Base-by-base conservation (phyloP, 2,329 filamentous ascomycete species). In the Scedosporium aurantiacum region DNA sequence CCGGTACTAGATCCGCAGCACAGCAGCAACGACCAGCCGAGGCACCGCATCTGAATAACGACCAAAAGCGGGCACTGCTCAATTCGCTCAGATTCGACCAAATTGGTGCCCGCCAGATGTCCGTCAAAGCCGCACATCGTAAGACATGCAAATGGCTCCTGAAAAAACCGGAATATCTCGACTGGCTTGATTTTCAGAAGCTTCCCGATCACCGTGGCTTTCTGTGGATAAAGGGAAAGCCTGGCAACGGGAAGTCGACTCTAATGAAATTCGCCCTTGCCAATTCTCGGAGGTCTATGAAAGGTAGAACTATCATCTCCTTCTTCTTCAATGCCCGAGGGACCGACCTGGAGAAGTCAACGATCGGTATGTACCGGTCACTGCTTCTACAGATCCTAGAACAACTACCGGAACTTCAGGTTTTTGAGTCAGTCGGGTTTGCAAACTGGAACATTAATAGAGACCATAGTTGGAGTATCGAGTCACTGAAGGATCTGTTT, bases 241-340 rank as follows among this genome's bases (percentile, higher is more conserved):
- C 75, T 2, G 75, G 75, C 0, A 68, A 72, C 2, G 75, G 75
- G 1, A 81, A 80, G 63, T 80, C 74, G 0, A 78, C 74, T 0
- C 62, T 79, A 1, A 78, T 78, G 75, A 78, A 77, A 57, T 76
- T 73, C 56, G 64, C 66, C 6, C 60, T 66, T 43, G 28, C 27
- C 28, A 56, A 60, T 41, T 18, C 67, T 63, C 23, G n/a, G 61
- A 12, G 60, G 65, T 12, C 62, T n/a, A 67, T 63, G 23, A 18
- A 61, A 8, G 61, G 64, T 10, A 63, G 63, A 1, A 60, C 67
- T 1, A 60, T 27, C 16, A 16, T 78, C 0, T 76, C 73, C 1
- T 81, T 80, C 68, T 82, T 81, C 69, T 82, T 82, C 71, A 78
- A 80, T 60, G 78, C 78, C 0, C 68, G 77, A 60, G 79, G 79